A percentile compares a stretch with the other conserved stretches of the same genome.
These are phyloP conservation scores for Cerrena zonata DNA, from an alignment of 1,284 basidiomycete genomes.

Conservation along the genomic window DNA sequence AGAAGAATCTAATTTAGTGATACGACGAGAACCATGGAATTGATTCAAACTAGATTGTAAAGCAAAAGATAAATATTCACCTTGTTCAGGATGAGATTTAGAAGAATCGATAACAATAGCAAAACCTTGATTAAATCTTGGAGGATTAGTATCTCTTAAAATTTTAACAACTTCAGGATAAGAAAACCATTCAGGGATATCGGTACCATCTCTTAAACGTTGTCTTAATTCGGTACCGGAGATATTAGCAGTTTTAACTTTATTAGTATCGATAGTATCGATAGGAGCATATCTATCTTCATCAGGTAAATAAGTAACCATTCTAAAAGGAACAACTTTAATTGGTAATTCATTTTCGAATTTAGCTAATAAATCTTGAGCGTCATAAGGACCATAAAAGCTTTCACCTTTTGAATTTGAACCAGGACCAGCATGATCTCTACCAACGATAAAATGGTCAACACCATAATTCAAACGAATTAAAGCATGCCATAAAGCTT, in stretches of 20 bases:
- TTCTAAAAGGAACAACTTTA: constrained; percentile 98
- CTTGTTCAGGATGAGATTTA: too few relatives aligned
- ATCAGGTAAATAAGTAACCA: constrained; percentile 96
- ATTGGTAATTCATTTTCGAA: constrained; percentile 91
- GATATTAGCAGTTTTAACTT: constrained; percentile 89
- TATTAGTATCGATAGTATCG: constrained; percentile 90
- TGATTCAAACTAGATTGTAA: too few relatives aligned
- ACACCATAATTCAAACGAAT: constrained; percentile 99
- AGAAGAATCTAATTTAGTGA: too few relatives aligned
- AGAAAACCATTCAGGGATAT: constrained; percentile 98
- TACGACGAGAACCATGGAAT: too few relatives aligned
- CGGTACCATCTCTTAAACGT: constrained; percentile 83
- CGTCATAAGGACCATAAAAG: constrained; percentile 97
- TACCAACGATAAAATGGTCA: constrained; percentile 94
- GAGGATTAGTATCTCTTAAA: constrained; percentile 92
- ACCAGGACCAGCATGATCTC: constrained; percentile 93
- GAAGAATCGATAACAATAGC: too few relatives aligned
- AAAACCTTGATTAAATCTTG: constrained; percentile 92
- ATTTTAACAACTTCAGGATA: constrained; percentile 92
- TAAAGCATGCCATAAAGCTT: constrained; percentile 98
- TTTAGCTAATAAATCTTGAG: constrained; percentile 86
- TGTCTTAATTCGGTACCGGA: constrained; percentile 93
- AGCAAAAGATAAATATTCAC: too few relatives aligned
- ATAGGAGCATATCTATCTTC: constrained; percentile 93
- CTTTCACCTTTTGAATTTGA: constrained; percentile 94